Evolutionary conservation across 208 protist genomes (phyloP), one percentile per base, ranked within the genome.

Genomic region (Phytomonas francai): DNA sequence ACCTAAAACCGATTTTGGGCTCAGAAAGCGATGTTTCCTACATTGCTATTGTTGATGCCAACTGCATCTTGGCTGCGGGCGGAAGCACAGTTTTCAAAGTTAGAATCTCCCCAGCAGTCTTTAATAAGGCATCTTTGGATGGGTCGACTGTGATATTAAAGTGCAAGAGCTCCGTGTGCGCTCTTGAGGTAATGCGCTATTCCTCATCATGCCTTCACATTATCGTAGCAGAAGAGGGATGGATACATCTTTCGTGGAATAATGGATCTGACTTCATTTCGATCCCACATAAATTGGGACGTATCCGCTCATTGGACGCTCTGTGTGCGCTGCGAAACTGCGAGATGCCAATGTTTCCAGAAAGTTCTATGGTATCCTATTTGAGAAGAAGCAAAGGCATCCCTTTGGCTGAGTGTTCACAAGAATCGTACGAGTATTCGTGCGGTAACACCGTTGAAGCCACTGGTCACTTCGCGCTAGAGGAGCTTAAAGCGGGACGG

Each of bases 241-340:
- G 63, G 29, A 66, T 95, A 66, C 83, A 90, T 65, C 67, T 88
- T 49, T 92, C 86, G 0, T 80, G 59, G n/a, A 77, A 95, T 64
- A 69, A 66, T 34, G 87, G 79, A 9, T 31, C 27, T 9, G 69
- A 73, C 3, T 92, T 92, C 71, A 5, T 91, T 27, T 60, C 65
- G 14, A 74, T 95, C 59, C 80, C 71, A 1, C 89, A 95, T 65
- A 49, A 74, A 22, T 64, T 95, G 16, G 89, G 89, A 27, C 49
- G 73, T 28, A 67, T 95, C 54, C 86, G 87, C 56, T 71, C 62
- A 57, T 16, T 87, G 31, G 68, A 74, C 22, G n/a, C 72, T 14
- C 27, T 84, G 30, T 58, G 70, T 3, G 62, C 62, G 9, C 22
- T 78, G 45, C 75, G 84, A 8, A 60, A 61, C 28, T 57, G 49